phyloP scores from a whole-genome alignment of 805 yeast genomes.

The Sungouiella blattae region DNA sequence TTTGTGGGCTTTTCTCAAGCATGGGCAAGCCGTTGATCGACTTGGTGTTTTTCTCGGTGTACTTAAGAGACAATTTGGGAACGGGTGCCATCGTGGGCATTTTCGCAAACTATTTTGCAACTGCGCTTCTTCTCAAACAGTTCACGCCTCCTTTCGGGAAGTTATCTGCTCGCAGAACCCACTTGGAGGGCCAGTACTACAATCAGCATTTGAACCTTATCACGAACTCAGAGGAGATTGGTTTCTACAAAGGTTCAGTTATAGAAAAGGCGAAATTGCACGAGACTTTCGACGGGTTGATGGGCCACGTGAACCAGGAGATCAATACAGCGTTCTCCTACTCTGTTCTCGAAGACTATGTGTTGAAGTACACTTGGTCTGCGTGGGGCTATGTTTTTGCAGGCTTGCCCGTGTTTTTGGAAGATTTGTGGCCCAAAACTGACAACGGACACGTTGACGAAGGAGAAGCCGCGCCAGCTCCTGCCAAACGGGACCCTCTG shows the following conservation, averaged over 20 bases:
- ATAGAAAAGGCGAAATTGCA: conserved; percentile 69
- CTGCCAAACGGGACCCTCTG: conserved; percentile 5
- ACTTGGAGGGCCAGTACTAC: conserved; percentile 84
- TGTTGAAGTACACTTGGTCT: conserved; percentile 90
- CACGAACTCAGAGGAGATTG: conserved; percentile 88
- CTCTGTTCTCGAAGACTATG: conserved; percentile 76
- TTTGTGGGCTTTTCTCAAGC: conserved; percentile 79
- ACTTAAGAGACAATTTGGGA: conserved; percentile 82
- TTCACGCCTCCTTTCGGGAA: conserved; percentile 85
- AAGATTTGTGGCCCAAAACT: conserved; percentile 38
- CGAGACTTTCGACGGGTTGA: conserved; percentile 54
- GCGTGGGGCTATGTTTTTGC: conserved; percentile 92
- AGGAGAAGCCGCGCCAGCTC: conserved; percentile 15
- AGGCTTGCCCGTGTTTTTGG: conserved; percentile 79
- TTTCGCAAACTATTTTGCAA: conserved; percentile 71
- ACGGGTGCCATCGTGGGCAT: conserved; percentile 82
- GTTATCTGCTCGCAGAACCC: conserved; percentile 67
- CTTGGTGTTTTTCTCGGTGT: conserved; percentile 75
- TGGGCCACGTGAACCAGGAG: conserved; percentile 50
- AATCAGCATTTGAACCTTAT: conserved; percentile 82
- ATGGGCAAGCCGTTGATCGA: conserved; percentile 92
- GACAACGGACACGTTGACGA: conserved; percentile 17
- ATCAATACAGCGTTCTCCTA: conserved; percentile 62
- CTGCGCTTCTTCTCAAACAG: conserved; percentile 69
- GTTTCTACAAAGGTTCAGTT: conserved; percentile 84